Conservation (phyloP, 1,284 basidiomycete genomes). For the Rhodofomes roseus region DNA sequence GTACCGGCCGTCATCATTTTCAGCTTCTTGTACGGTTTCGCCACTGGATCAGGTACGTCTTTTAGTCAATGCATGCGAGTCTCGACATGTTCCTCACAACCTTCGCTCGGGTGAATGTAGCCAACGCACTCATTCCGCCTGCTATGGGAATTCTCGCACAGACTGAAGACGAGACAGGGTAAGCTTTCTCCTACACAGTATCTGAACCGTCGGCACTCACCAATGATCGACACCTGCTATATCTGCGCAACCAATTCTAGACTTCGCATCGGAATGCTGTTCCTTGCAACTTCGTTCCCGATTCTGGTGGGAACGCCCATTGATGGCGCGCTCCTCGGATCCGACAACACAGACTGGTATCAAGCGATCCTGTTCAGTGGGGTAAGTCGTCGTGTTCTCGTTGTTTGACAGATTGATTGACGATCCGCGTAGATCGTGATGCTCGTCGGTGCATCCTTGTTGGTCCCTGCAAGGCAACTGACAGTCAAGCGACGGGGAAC, state of each 20-base stretch:
- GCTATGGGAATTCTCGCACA: not conserved
- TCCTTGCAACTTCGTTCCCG: not conserved
- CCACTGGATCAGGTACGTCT: conserved; percentile 14
- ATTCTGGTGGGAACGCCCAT: conserved; percentile 1
- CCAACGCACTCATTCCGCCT: not conserved
- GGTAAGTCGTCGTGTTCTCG: not conserved
- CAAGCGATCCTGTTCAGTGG: not conserved
- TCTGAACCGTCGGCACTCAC: not conserved
- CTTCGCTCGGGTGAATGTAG: not conserved
- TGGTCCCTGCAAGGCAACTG: not conserved
- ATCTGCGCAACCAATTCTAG: not conserved
- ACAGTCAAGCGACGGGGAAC: not conserved
- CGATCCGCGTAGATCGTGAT: not conserved
- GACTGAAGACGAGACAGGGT: not conserved
- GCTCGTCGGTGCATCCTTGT: not conserved
- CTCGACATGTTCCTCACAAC: not conserved
- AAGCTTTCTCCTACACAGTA: not conserved
- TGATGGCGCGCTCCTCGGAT: not conserved
- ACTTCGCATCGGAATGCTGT: not conserved
- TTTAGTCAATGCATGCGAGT: no score
- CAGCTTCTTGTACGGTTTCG: conserved; percentile 18
- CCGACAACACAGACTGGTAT: not conserved
- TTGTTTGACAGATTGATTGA: not conserved
- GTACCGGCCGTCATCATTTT: conserved; percentile 13
- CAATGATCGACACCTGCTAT: no score